These are phyloP conservation scores for Clarireedia paspali DNA, from an alignment of 2,329 filamentous ascomycete genomes.

Conservation along the genomic window DNA sequence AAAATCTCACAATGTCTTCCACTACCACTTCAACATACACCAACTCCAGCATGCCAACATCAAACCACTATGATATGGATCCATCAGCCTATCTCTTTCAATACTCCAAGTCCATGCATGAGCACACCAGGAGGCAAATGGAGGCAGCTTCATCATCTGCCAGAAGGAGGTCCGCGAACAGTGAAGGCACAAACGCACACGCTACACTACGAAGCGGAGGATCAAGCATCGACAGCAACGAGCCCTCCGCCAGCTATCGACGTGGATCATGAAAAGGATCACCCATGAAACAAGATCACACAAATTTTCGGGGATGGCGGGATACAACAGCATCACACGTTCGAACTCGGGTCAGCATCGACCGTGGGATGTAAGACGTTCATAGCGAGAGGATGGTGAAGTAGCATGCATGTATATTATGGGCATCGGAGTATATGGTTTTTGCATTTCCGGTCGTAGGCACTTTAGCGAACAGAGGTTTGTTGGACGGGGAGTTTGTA, in stretches of 20 bases:
- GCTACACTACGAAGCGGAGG: conserved; percentile 6
- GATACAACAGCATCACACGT: too few species aligned
- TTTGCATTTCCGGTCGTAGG: too few species aligned
- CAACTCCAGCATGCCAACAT: not conserved
- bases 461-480: too few species aligned
- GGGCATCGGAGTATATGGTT: too few species aligned
- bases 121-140: conserved; percentile 60
- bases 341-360: too few species aligned
- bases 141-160: conserved; percentile 45
- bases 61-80: not conserved
- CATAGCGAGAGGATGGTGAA: too few species aligned
- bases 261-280: not conserved
- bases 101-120: conserved; percentile 55
- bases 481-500: too few species aligned
- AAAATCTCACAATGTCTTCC: conserved; percentile 1
- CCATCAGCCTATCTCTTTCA: conserved; percentile 22
- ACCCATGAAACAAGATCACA: too few species aligned
- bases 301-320: too few species aligned
- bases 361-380: too few species aligned
- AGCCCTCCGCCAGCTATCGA: conserved; percentile 32
- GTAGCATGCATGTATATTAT: too few species aligned
- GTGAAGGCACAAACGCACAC: conserved; percentile 10
- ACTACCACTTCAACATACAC: not conserved
- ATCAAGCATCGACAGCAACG: conserved; percentile 27
- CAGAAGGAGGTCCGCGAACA: conserved; percentile 16